phyloP scores from a whole-genome alignment of 768 basidiomycete species.

The Serendipita sp. region DNA sequence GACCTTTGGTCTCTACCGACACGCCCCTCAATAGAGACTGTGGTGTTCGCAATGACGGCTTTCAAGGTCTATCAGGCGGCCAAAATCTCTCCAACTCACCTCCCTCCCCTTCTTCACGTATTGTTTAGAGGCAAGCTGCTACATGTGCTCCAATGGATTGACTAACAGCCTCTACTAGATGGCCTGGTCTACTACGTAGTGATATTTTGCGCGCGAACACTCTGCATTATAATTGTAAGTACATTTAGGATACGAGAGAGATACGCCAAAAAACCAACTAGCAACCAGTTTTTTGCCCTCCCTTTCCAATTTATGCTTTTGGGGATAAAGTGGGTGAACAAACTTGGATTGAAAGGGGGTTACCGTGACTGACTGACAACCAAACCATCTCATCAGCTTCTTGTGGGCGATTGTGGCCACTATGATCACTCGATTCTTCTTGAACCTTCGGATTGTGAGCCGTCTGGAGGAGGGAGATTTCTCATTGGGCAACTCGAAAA shows the following conservation, averaged over 20 bases:
- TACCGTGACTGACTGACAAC: neutral
- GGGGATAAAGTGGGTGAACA: neutral
- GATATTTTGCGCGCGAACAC: neutral
- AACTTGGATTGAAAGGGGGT: neutral
- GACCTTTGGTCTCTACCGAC: neutral
- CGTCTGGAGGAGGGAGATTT: neutral
- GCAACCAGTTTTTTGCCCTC: neutral
- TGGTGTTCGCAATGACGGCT: neutral
- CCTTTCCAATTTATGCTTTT: neutral
- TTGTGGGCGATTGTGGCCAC: neutral
- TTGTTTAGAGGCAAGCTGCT: neutral
- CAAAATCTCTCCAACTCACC: neutral
- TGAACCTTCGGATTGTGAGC: neutral
- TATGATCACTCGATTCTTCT: neutral
- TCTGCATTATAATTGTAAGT: conserved; percentile 3
- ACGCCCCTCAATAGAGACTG: neutral
- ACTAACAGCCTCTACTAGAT: neutral
- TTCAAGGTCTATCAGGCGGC: neutral
- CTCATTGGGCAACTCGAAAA: too few species aligned
- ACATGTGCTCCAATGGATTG: neutral
- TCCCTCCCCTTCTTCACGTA: neutral
- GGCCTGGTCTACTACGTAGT: neutral
- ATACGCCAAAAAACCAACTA: neutral
- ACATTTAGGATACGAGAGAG: neutral
- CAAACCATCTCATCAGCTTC: neutral